phyloP scores from a whole-genome alignment of 345 rosid species.

The Acer yangbiense region DNA sequence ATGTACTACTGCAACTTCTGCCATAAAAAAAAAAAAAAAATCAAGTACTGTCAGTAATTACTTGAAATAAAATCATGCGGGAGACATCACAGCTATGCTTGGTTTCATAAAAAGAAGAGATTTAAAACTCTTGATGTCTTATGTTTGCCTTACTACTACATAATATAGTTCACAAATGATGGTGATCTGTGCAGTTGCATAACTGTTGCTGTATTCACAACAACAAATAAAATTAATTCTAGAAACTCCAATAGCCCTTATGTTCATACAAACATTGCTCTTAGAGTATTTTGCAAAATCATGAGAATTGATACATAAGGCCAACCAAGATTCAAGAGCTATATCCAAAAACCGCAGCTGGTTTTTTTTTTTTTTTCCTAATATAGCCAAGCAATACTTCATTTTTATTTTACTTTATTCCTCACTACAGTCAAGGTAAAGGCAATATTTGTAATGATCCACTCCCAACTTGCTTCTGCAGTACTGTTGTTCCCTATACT shows the following conservation, averaged over 20 bases:
- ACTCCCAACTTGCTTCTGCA: background rate
- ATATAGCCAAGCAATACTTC: background rate
- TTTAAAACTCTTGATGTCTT: background rate
- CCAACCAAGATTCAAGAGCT: background rate
- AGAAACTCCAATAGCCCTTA: background rate
- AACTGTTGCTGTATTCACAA: background rate
- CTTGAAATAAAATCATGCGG: background rate
- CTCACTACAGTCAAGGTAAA: constrained; percentile 3
- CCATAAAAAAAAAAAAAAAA: constrained; percentile 5
- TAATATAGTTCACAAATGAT: background rate
- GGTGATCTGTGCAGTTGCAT: background rate
- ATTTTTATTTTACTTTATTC: background rate
- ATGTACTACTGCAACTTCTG: background rate
- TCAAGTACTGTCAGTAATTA: background rate
- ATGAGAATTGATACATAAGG: background rate
- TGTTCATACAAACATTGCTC: background rate
- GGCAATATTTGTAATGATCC: background rate
- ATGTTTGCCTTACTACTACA: background rate
- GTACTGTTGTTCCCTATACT: background rate
- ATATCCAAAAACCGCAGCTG: background rate
- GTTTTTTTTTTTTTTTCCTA: too few species aligned
- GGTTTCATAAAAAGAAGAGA: background rate
- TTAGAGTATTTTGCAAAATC: background rate
- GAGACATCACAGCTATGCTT: background rate
- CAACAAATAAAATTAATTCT: background rate